Conservation (phyloP, 2,329 filamentous ascomycete genomes). For the Trichoderma sp. region DNA sequence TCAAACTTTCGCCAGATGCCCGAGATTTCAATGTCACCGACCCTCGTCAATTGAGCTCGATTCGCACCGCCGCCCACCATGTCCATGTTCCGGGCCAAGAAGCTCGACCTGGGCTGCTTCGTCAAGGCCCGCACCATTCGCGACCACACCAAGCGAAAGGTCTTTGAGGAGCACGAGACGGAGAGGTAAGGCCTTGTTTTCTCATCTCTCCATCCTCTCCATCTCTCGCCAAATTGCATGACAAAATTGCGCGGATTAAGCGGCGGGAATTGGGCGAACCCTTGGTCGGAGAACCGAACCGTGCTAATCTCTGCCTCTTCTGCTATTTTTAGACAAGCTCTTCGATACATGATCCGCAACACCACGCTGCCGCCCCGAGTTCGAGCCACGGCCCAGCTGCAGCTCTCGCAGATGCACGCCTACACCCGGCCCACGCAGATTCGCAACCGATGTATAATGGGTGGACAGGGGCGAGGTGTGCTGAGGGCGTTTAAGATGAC, state of each 20-base stretch:
- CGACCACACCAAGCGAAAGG: slow-evolving; percentile 95
- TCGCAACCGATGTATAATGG: slow-evolving; percentile 88
- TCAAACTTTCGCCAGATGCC: slow-evolving; percentile 23
- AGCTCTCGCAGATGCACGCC: slow-evolving; percentile 92
- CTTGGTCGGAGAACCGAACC: neutral
- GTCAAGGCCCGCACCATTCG: slow-evolving; percentile 85
- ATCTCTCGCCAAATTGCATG: slow-evolving; percentile 27
- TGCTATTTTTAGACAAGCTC: slow-evolving; percentile 70
- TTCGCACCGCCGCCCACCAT: slow-evolving; percentile 51
- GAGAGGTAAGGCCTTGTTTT: slow-evolving; percentile 66
- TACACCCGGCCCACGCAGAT: slow-evolving; percentile 95
- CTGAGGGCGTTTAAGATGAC: slow-evolving; percentile 90
- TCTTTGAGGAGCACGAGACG: slow-evolving; percentile 82
- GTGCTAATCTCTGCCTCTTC: neutral
- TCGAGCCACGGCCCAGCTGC: slow-evolving; percentile 88
- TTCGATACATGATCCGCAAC: slow-evolving; percentile 92
- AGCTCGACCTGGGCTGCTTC: slow-evolving; percentile 85
- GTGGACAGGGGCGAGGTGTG: slow-evolving; percentile 89
- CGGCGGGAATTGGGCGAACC: neutral
- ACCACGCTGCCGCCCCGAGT: slow-evolving; percentile 79
- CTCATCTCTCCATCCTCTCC: neutral
- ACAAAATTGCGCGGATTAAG: neutral
- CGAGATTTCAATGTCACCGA: slow-evolving; percentile 13
- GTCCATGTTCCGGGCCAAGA: slow-evolving; percentile 88
- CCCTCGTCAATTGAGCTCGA: slow-evolving; percentile 1